Conservation (phyloP, 73 alveolate species). For the Tetrahymena malaccensis region DNA sequence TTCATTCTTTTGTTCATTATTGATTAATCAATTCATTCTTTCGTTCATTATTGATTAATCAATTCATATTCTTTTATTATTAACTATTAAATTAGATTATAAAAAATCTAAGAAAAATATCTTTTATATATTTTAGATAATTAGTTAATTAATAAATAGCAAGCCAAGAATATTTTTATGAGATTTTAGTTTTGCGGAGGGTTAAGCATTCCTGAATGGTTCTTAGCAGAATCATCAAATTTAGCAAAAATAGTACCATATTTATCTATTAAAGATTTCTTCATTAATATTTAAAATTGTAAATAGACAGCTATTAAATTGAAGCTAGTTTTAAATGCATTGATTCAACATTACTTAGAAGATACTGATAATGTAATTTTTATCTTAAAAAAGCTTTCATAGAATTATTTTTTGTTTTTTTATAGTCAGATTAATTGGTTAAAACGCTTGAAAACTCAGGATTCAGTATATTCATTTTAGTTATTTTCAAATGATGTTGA, state of each 20-base stretch:
- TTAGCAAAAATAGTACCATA: slow-evolving; percentile 19
- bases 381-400: background rate
- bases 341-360: background rate
- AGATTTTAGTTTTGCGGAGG: slow-evolving; percentile 41
- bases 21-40: no score
- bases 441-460: slow-evolving; percentile 36
- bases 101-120: background rate
- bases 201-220: slow-evolving; percentile 37
- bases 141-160: no score
- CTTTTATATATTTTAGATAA: background rate
- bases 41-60: no score
- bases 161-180: background rate
- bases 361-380: background rate
- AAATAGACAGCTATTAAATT: slow-evolving; percentile 22
- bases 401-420: background rate
- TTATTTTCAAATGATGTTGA: background rate
- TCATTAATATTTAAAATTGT: background rate
- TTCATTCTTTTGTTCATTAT: no score
- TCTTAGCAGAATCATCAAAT: slow-evolving; percentile 26
- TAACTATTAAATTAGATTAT: no score
- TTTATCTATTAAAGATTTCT: background rate
- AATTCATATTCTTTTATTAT: no score
- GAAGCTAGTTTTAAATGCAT: slow-evolving; percentile 9
- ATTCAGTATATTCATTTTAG: background rate
- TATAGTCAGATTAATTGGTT: slow-evolving; percentile 8